These are phyloP conservation scores for Suillus variegatus DNA, from an alignment of 768 basidiomycete genomes.

Conservation along the genomic window DNA sequence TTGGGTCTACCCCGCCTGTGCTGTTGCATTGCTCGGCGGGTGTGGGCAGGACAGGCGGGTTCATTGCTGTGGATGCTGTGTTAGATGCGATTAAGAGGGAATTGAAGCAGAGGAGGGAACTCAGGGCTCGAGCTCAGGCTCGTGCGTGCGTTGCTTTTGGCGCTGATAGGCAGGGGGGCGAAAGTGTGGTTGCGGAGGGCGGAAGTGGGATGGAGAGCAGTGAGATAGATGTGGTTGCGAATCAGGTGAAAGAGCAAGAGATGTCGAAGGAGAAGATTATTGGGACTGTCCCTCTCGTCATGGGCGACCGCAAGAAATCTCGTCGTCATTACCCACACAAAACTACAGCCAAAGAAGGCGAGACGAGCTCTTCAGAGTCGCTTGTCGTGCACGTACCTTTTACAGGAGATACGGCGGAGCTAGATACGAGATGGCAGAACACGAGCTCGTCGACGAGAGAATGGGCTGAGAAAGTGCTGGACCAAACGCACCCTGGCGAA, in stretches of 20 bases:
- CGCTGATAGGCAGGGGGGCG: constrained; percentile 6
- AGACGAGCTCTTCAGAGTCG: constrained; percentile 19
- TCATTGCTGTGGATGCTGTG: constrained; percentile 87
- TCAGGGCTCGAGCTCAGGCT: constrained; percentile 1
- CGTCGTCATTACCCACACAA: constrained; percentile 13
- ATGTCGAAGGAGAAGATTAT: constrained; percentile 11
- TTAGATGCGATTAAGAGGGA: constrained; percentile 73
- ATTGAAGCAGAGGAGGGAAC: constrained; percentile 39
- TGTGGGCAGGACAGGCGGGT: constrained; percentile 92
- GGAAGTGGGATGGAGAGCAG: constrained; percentile 9
- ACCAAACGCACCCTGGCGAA: constrained; percentile 26
- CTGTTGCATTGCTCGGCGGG: constrained; percentile 92
- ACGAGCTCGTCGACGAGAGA: constrained; percentile 37
- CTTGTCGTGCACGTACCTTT: constrained; percentile 33
- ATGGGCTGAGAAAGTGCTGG: constrained; percentile 48
- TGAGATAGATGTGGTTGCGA: constrained; percentile 29
- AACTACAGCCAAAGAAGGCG: constrained; percentile 9
- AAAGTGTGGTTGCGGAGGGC: background rate
- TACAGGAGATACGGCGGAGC: constrained; percentile 16
- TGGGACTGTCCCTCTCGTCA: constrained; percentile 27
- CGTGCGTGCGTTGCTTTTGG: constrained; percentile 6
- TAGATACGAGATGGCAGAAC: constrained; percentile 20
- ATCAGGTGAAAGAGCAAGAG: constrained; percentile 3
- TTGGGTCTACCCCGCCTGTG: constrained; percentile 54
- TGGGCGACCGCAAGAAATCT: constrained; percentile 28